Percentiles rank a stretch among this genome's conserved stretches.
These are phyloP conservation scores for Naumovozyma baii DNA, from an alignment of 805 yeast species.

Conservation along the genomic window DNA sequence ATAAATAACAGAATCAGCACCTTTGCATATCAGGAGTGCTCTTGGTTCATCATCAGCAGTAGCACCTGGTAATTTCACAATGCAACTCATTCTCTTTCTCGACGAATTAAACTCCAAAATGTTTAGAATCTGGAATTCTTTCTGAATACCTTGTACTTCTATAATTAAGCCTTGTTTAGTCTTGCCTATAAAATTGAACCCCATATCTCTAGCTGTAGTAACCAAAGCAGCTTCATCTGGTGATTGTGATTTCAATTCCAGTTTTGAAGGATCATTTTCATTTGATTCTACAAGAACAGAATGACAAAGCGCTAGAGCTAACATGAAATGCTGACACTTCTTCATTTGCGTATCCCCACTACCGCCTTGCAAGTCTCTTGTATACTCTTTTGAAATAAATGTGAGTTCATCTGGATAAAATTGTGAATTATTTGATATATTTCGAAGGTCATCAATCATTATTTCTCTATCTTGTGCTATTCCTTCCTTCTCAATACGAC, in stretches of 20 bases:
- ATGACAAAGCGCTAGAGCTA: constrained; percentile 69
- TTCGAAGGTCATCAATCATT: constrained; percentile 44
- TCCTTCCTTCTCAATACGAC: constrained; percentile 39
- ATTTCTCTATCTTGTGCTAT: constrained; percentile 47
- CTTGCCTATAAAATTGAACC: constrained; percentile 54
- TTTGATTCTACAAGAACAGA: constrained; percentile 65
- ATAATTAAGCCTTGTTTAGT: constrained; percentile 60
- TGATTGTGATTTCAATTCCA: constrained; percentile 63
- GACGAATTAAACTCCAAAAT: constrained; percentile 73
- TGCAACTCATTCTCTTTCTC: constrained; percentile 81
- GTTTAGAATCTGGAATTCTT: constrained; percentile 64
- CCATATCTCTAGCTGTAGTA: constrained; percentile 71
- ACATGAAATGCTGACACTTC: constrained; percentile 64
- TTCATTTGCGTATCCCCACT: constrained; percentile 39
- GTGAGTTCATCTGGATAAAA: constrained; percentile 54
- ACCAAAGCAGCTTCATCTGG: constrained; percentile 88
- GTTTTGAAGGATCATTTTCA: constrained; percentile 46
- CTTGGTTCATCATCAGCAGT: constrained; percentile 40
- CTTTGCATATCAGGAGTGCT: constrained; percentile 67
- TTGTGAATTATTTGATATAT: constrained; percentile 32
- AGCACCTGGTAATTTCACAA: constrained; percentile 53
- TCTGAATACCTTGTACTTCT: constrained; percentile 58
- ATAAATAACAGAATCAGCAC: constrained; percentile 77
- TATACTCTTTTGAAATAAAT: constrained; percentile 58
- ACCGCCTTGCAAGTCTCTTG: constrained; percentile 46